Evolutionary conservation across 2,329 filamentous ascomycete genomes (phyloP).

Genomic region (Cladosporium cucumerinum): DNA sequence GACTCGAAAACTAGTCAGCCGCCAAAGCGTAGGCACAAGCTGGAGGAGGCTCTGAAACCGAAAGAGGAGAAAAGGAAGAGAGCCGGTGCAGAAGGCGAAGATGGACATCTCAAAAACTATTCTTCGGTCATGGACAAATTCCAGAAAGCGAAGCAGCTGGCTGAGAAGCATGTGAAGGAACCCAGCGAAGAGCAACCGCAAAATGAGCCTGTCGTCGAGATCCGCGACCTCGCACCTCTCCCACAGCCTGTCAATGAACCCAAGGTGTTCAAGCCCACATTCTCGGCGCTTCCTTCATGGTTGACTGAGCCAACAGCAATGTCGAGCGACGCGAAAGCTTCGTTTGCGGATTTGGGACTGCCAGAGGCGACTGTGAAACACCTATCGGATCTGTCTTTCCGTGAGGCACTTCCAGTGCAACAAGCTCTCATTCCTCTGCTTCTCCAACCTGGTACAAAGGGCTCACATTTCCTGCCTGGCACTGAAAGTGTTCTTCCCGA

Average conservation of each 20-base stretch:
- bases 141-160: conserved; percentile 40
- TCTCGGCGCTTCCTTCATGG: conserved; percentile 78
- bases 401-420: conserved; percentile 74
- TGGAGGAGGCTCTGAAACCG: conserved; percentile 29
- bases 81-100: conserved; percentile 28
- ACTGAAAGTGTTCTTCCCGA: conserved; percentile 52
- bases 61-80: conserved; percentile 33
- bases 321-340: conserved; percentile 54
- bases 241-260: conserved; percentile 69
- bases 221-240: conserved; percentile 67
- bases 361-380: conserved; percentile 56
- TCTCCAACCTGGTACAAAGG: conserved; percentile 52
- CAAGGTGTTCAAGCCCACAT: conserved; percentile 60
- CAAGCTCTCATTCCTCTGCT: conserved; percentile 77
- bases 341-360: conserved; percentile 66
- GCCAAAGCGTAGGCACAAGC: conserved; percentile 48
- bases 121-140: conserved; percentile 44
- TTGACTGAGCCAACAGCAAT: conserved; percentile 71
- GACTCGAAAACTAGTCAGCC: conserved; percentile 33
- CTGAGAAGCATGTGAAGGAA: conserved; percentile 2
- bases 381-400: conserved; percentile 66
- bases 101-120: conserved; percentile 32
- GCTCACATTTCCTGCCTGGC: conserved; percentile 26
- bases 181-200: conserved; percentile 13
- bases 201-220: conserved; percentile 29